Evolutionary conservation across 2,329 filamentous ascomycete genomes (phyloP), one percentile per base, ranked within the genome.

Genomic region (Chalaropsis ovoidea): DNA sequence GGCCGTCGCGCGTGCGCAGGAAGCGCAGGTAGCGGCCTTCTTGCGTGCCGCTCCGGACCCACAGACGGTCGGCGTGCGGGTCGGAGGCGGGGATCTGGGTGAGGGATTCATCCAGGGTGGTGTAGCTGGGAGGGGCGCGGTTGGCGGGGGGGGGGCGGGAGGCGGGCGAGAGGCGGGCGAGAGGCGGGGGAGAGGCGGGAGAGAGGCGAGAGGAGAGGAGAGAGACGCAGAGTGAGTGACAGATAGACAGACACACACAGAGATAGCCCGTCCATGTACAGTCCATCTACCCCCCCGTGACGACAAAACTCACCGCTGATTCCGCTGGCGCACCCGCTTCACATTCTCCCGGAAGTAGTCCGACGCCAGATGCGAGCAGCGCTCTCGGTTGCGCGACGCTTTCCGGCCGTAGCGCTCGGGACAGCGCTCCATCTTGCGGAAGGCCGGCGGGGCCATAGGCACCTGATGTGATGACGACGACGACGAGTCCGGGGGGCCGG

Each of bases 11-110:
- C 58, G 87, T 89, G 58, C 87, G 82, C 69, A 90, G 77, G 76
- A 90, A 89, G 19, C 87, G 84, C 67, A 90, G 78, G 75, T 88
- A 90, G 71, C 84, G 84, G 54, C 85, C 85, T 72, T 89, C 87
- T 58, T 67, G 63, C 3, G 63, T 65, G 19, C 66, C 66, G 22
- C 54, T 54, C 41, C 65, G 63, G 3, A 49, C 64, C 66, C 66
- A 67, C n/a, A 61, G 13, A n/a, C 62, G 63, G 31, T 67, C 66
- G n/a, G 43, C 52, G 7, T 64, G 52, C 24, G 42, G 6, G n/a
- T 64, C 65, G 10, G 65, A 35, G 13, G 41, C 24, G 19, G 60
- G 60, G 15, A 27, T 54, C 43, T 56, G 41, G 22, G 11, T 17
- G 31, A 67, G 62, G 19, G 65, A 61, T 19, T 61, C 62, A 45